Percentiles rank a stretch among this genome's conserved stretches.
Evolutionary conservation across 257 asterid species (phyloP).

Genomic region (Thymus mandschuricus): DNA sequence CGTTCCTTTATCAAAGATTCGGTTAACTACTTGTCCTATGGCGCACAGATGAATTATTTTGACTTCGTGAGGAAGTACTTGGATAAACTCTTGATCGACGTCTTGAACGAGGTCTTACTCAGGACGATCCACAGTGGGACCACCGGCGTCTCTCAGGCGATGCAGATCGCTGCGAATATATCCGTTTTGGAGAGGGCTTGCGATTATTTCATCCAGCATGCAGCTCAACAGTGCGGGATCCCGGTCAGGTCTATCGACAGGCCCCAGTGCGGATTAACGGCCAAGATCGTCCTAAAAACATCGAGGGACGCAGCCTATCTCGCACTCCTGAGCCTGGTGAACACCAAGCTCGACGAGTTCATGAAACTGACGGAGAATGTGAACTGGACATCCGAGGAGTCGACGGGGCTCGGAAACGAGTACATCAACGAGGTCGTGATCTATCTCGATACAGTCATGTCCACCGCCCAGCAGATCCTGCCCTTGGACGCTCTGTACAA

Average conservation of each 20-base stretch:
- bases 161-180: constrained; percentile 95
- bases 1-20: constrained; percentile 85
- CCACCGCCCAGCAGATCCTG: constrained; percentile 88
- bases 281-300: constrained; percentile 83
- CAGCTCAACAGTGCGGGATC: constrained; percentile 97
- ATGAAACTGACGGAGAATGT: constrained; percentile 77
- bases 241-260: constrained; percentile 78
- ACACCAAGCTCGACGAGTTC: constrained; percentile 73
- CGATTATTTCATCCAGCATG: constrained; percentile 91
- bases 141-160: constrained; percentile 82
- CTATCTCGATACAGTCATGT: constrained; percentile 82
- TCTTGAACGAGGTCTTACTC: constrained; percentile 72
- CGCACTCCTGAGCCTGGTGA: constrained; percentile 66
- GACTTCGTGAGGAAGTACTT: constrained; percentile 76
- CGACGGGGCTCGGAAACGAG: constrained; percentile 67
- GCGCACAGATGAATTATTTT: constrained; percentile 77
- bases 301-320: constrained; percentile 91
- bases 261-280: constrained; percentile 76
- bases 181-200: constrained; percentile 89
- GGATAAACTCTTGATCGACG: constrained; percentile 85
- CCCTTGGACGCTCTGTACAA: constrained; percentile 87
- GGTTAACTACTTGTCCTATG: constrained; percentile 77
- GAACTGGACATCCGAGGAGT: constrained; percentile 81
- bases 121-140: constrained; percentile 57
- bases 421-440: constrained; percentile 73